Base-by-base conservation (phyloP, 495 filamentous ascomycete genomes). In the Bombardia bombarda region DNA sequence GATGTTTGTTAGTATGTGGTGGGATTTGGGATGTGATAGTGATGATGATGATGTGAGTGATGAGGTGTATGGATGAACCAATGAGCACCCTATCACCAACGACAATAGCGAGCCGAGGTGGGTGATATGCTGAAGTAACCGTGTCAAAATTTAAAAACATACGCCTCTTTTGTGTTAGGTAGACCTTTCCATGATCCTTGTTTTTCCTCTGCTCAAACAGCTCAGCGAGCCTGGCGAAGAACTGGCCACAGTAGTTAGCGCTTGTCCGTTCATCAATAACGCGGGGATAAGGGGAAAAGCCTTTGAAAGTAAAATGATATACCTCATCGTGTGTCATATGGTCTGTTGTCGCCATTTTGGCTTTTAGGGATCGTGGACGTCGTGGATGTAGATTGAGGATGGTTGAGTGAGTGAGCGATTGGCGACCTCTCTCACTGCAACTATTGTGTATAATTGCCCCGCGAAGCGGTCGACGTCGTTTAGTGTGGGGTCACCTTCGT, bases 121-220 rank as follows among this genome's bases (percentile, higher is more conserved):
- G n/a, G n/a, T n/a, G n/a, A n/a, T n/a, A n/a, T n/a, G n/a, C n/a
- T n/a, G n/a, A n/a, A n/a, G n/a, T n/a, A n/a, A n/a, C n/a, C n/a
- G n/a, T n/a, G n/a, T n/a, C n/a, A n/a, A n/a, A n/a, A n/a, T n/a
- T n/a, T n/a, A n/a, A n/a, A n/a, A n/a, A 42, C 69, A 28, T 72
- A 83, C 81, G 51, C 56, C 84, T 78, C 59, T 96, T 97, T 58
- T 98, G 92, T 6, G 83, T 85, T 44, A 98, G 74, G 67, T 72
- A 83, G 51, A 98, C 70, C 21, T 84, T 83, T 56, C 87, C 87
- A 52, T 86, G 81, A 51, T 79, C 66, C 52, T 82, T 79, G 49
- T 76, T 63, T 38, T 83, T 84, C 36, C 77, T 75, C 32, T 69
- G 63, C 42, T 78, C 72, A 61, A 97, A 84, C 49, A 98, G 83